Conservation (phyloP, 331 rosid species). For the Malus hybrid region DNA sequence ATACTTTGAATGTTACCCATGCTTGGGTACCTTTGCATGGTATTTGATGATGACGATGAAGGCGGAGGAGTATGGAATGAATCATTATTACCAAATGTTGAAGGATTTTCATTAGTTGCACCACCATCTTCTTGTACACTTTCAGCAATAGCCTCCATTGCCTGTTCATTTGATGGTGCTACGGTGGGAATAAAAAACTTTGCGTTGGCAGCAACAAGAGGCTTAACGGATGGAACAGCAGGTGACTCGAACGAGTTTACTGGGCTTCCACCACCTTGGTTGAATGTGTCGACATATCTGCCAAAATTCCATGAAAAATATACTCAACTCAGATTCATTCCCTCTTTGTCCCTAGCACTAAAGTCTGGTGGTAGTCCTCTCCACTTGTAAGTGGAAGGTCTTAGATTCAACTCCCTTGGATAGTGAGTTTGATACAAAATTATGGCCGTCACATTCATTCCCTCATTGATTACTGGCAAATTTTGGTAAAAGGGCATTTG, state of each 20-base stretch:
- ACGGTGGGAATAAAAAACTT: constrained; percentile 77
- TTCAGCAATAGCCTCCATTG: constrained; percentile 60
- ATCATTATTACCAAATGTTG: constrained; percentile 37
- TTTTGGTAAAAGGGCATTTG: neutral
- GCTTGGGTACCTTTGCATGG: constrained; percentile 67
- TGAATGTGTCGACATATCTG: constrained; percentile 97
- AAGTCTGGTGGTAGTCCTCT: too few relatives aligned
- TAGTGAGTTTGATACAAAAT: too few relatives aligned
- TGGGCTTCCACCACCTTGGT: constrained; percentile 68
- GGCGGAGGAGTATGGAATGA: constrained; percentile 36
- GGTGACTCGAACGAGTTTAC: constrained; percentile 69
- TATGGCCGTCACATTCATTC: neutral
- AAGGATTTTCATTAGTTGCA: constrained; percentile 26
- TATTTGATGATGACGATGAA: constrained; percentile 8
- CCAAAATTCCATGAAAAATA: constrained; percentile 14
- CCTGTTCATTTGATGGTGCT: constrained; percentile 34
- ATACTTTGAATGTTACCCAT: constrained; percentile 40
- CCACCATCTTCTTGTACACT: constrained; percentile 38
- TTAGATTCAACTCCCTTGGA: too few relatives aligned
- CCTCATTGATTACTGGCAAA: neutral
- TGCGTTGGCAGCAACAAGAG: constrained; percentile 53
- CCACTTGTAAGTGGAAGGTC: too few relatives aligned
- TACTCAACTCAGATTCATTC: neutral
- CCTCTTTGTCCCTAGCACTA: neutral
- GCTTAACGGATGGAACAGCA: constrained; percentile 54